Conservation (phyloP, 305 asterid species). For the Solanum hybrid region DNA sequence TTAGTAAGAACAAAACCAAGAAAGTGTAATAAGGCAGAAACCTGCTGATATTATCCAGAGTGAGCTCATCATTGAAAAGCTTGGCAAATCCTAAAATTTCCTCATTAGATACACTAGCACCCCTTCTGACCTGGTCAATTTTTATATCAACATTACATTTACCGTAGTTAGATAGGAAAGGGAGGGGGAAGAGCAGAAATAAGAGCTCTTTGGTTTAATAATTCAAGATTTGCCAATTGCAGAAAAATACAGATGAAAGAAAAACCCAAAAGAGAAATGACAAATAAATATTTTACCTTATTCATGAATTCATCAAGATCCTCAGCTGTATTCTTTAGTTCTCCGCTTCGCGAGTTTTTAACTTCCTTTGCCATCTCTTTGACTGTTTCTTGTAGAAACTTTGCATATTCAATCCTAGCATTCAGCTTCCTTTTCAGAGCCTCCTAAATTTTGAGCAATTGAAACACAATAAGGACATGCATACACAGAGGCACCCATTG, state of each 20-base stretch:
- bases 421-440: constrained; percentile 71
- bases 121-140: constrained; percentile 72
- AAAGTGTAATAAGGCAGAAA: constrained; percentile 11
- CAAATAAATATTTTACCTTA: constrained; percentile 37
- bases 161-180: neutral
- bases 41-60: constrained; percentile 98
- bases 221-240: neutral
- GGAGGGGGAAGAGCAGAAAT: neutral
- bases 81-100: constrained; percentile 93
- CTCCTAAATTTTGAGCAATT: constrained; percentile 45
- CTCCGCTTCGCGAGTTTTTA: constrained; percentile 90
- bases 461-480: constrained; percentile 12
- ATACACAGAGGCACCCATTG: neutral
- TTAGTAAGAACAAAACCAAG: neutral
- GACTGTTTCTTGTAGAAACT: constrained; percentile 97
- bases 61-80: constrained; percentile 91
- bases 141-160: neutral
- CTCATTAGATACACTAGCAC: constrained; percentile 69
- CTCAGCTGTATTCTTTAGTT: constrained; percentile 82
- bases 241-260: neutral
- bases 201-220: neutral
- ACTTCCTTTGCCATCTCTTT: constrained; percentile 99
- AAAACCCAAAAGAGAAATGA: constrained; percentile 1
- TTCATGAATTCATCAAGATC: constrained; percentile 95
- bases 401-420: constrained; percentile 93